Conservation (phyloP, 805 yeast species). For the Nakazawaea ernobii region DNA sequence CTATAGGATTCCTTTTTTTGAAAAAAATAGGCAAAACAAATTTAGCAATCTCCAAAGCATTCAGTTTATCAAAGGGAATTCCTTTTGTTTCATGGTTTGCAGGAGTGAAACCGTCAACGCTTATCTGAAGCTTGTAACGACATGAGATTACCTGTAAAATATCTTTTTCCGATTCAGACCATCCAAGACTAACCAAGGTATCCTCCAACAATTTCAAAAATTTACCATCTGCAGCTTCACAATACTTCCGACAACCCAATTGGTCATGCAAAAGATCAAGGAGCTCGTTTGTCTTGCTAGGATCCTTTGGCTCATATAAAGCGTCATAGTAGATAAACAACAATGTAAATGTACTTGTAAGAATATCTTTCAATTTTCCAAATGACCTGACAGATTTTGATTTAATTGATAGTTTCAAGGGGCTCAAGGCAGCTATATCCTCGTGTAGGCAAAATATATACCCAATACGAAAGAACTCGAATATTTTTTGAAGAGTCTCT, state of each 20-base stretch:
- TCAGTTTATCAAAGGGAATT: conserved; percentile 14
- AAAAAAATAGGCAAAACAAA: conserved; percentile 52
- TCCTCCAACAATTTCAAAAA: conserved; percentile 58
- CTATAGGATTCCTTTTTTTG: conserved; percentile 52
- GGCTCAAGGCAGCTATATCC: conserved; percentile 36
- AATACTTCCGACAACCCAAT: conserved; percentile 62
- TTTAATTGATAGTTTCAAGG: conserved; percentile 34
- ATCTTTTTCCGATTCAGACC: conserved; percentile 52
- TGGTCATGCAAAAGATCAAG: conserved; percentile 65
- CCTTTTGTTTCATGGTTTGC: conserved; percentile 55
- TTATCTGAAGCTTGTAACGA: conserved; percentile 61
- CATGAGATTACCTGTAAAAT: conserved; percentile 76
- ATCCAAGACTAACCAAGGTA: conserved; percentile 37
- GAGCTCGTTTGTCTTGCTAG: conserved; percentile 34
- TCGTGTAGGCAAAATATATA: conserved; percentile 49
- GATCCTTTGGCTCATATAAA: conserved; percentile 12
- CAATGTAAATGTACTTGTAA: conserved; percentile 32
- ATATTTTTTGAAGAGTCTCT: conserved; percentile 17
- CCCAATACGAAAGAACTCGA: conserved; percentile 33
- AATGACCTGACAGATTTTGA: conserved; percentile 37
- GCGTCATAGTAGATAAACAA: conserved; percentile 32
- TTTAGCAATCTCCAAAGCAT: conserved; percentile 25
- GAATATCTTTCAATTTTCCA: conserved; percentile 38
- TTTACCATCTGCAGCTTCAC: conserved; percentile 58
- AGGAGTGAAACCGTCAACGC: conserved; percentile 56